Evolutionary conservation across 441 rosid species (phyloP).

Genomic region (Raphanus hybrid): DNA sequence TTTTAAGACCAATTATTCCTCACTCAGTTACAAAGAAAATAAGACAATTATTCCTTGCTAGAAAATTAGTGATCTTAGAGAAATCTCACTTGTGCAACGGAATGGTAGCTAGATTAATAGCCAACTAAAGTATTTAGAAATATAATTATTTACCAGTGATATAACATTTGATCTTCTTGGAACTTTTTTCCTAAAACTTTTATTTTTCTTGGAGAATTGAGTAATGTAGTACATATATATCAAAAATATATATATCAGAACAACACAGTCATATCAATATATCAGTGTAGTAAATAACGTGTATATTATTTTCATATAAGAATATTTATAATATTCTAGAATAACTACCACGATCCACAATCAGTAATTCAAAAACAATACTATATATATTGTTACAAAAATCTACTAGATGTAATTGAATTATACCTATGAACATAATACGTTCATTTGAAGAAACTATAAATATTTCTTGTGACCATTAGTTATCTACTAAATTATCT

Average conservation of each 20-base stretch:
- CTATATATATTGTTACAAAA: not conserved
- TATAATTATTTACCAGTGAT: not conserved
- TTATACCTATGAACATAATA: not conserved
- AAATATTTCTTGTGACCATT: not conserved
- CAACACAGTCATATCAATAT: not conserved
- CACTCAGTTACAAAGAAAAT: too few relatives aligned
- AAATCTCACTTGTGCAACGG: not conserved
- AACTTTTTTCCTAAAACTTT: not conserved
- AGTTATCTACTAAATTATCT: not conserved
- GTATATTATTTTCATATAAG: not conserved
- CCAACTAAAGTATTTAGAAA: not conserved
- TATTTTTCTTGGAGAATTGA: not conserved
- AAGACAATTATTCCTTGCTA: not conserved
- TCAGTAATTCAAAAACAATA: not conserved
- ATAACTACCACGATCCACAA: not conserved
- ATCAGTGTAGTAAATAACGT: not conserved
- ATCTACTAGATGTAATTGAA: not conserved
- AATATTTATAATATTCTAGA: not conserved
- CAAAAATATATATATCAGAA: too few relatives aligned
- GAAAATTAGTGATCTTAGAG: conserved; percentile 14
- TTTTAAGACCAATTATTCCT: not conserved
- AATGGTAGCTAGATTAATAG: conserved; percentile 1
- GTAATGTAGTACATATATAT: not conserved
- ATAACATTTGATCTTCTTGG: not conserved
- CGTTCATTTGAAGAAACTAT: not conserved